Evolutionary conservation across 495 filamentous ascomycete genomes (phyloP), one percentile per base, ranked within the genome.

Genomic region (Collariella sp.): DNA sequence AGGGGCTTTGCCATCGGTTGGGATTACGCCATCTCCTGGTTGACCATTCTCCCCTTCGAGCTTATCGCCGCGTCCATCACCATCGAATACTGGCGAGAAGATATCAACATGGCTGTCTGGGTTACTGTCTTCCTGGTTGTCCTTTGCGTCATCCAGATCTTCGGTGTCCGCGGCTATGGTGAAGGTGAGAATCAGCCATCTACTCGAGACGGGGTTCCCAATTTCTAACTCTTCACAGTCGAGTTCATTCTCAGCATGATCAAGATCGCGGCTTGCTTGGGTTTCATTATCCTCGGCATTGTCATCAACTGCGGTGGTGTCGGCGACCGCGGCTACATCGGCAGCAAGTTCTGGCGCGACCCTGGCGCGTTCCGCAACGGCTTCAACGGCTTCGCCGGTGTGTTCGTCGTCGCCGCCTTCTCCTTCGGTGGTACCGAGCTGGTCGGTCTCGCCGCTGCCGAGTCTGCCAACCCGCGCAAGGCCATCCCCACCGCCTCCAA

Each of bases 1-100:
- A 71, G 69, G 69, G 87, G 87, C 16, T 90, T 91, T 61, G 83
- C 87, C 49, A 85, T 90, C 70, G 88, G 87, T 20, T 86, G 83
- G 82, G 75, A 84, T 60, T 87, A 86, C 55, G 77, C 78, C 35
- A 71, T 85, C 26, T 66, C 70, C 20, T 87, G 83, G 83, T 54
- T 77, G 33, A 70, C 70, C 16, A 66, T 78, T 18, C 62, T 80
- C 9, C 74, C 75, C 23, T 76, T 78, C 55, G 77, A 80, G 57
- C 64, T 78, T 5, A 74, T 72, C 20, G 75, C 74, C 48, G 77
- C 79, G 16, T 71, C 72, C 24, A 72, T 70, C 54, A 76, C 70
- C 39, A 74, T 71, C 50, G 19, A 54, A 16, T 73, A 63, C 57
- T 75, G 74, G 72, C 60, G 65, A 44, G 29, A 44, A 0, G 64